Evolutionary conservation across 2,329 filamentous ascomycete species (phyloP).

Genomic region (Byssochlamys sp.): DNA sequence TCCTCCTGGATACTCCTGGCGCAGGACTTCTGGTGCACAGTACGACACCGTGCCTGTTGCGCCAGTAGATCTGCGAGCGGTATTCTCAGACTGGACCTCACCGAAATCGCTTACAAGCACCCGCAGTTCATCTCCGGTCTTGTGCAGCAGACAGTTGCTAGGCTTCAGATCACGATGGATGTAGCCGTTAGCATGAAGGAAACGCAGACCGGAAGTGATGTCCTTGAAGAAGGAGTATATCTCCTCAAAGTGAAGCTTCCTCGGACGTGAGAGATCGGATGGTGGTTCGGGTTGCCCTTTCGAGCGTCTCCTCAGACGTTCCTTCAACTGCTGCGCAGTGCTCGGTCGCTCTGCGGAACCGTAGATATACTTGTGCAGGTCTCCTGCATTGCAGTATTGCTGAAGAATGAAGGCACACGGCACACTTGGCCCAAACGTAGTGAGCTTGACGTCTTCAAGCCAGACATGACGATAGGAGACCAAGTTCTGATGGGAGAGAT

Average conservation of each 20-base stretch:
- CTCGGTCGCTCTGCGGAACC: conserved; percentile 51
- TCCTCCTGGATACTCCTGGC: conserved; percentile 52
- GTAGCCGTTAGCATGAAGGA: conserved; percentile 82
- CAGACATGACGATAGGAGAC: conserved; percentile 96
- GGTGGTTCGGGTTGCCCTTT: conserved; percentile 63
- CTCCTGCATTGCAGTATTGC: conserved; percentile 91
- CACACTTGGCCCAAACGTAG: conserved; percentile 77
- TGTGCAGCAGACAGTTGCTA: conserved; percentile 84
- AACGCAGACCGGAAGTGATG: conserved; percentile 81
- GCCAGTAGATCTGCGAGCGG: conserved; percentile 75
- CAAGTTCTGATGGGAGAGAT: conserved; percentile 84
- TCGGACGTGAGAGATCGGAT: conserved; percentile 41
- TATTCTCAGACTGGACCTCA: conserved; percentile 80
- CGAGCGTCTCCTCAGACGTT: conserved; percentile 71
- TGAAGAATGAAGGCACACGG: conserved; percentile 95
- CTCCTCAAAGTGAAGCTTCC: conserved; percentile 67
- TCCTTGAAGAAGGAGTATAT: conserved; percentile 96
- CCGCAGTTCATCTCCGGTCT: conserved; percentile 57
- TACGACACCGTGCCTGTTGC: conserved; percentile 95
- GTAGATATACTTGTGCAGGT: conserved; percentile 79
- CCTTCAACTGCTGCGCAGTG: conserved; percentile 79
- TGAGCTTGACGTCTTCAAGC: conserved; percentile 81
- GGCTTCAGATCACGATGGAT: conserved; percentile 95
- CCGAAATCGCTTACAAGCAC: conserved; percentile 97
- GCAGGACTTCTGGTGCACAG: conserved; percentile 87